These are phyloP conservation scores for Aeschynomene evenia DNA, from an alignment of 306 rosid species.

Conservation along the genomic window DNA sequence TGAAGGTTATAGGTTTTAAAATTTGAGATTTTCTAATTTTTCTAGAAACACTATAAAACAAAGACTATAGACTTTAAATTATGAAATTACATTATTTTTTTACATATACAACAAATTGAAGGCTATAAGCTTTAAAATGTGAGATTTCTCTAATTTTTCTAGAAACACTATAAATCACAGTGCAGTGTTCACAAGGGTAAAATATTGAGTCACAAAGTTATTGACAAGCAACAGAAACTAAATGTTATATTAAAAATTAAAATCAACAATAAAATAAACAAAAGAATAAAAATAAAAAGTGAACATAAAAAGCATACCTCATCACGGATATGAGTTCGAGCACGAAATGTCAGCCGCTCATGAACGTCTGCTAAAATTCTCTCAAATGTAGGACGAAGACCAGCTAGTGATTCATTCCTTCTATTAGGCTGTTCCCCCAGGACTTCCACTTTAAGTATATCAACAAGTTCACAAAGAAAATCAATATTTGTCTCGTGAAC, in stretches of 20 bases:
- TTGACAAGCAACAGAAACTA: constrained; percentile 10
- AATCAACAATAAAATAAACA: neutral
- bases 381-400: constrained; percentile 81
- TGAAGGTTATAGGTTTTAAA: too few species aligned
- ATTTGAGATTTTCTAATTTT: too few species aligned
- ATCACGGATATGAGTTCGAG: constrained; percentile 89
- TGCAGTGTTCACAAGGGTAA: too few species aligned
- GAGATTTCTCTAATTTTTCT: too few species aligned
- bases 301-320: constrained; percentile 55
- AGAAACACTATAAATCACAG: too few species aligned
- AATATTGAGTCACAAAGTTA: constrained; percentile 22
- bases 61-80: too few species aligned
- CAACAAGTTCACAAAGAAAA: constrained; percentile 93
- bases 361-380: constrained; percentile 98
- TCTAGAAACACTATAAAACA: too few species aligned
- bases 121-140: too few species aligned
- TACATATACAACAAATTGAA: too few species aligned
- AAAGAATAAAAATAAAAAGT: neutral
- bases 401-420: constrained; percentile 79
- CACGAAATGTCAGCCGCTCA: constrained; percentile 94
- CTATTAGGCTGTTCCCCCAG: constrained; percentile 77
- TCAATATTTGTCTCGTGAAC: constrained; percentile 94
- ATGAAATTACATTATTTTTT: too few species aligned
- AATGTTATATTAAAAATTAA: neutral
- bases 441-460: constrained; percentile 92